Evolutionary conservation across 768 basidiomycete species (phyloP), one percentile per base, ranked within the genome.

Genomic region (Calocera viscosa): DNA sequence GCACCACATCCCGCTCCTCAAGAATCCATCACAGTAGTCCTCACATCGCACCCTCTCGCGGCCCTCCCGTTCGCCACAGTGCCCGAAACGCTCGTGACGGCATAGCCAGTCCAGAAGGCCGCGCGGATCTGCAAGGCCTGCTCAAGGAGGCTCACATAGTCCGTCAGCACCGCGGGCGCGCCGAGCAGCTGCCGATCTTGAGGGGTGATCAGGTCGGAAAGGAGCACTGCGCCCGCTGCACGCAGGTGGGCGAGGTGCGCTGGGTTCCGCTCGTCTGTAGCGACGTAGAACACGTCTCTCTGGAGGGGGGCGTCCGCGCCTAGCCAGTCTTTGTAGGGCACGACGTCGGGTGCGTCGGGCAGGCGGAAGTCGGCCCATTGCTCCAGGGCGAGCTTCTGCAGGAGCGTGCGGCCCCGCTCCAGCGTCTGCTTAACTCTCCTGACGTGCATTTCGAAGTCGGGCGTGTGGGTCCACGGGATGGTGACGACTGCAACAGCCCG

Each of bases 141-240:
- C 64, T 73, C 72, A 22, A 73, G 41, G 28, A 73, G 65, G 8
- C 68, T 71, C 28, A 73, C 34, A 22, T 71, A 69, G 41, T 73
- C 72, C 11, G 72, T 73, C 47, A 71, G 65, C 63, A 72, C 64
- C 35, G 71, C 49, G 16, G 65, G 65, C 70, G 70, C 70, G 2
- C 70, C 70, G n/a, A 68, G 67, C 33, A 71, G 67, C 32, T 66
- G 28, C 19, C 71, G 66, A 66, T 82, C 81, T 26, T 80, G 77
- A n/a, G 72, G 69, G 1, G 79, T 80, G 53, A 82, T 70, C 5
- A 82, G 71, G 68, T 82, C 80, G 16, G 73, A 38, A 67, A 82
- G 72, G 65, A 82, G 67, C 11, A 82, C 47, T 1, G 75, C 81
- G 19, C 80, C 79, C 22, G 76, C 72, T 1, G 72, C 70, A 26